Percentiles rank a stretch among this genome's conserved stretches.
These are phyloP conservation scores for Talaromyces sp. DNA, from an alignment of 2,329 filamentous ascomycete genomes.

Conservation along the genomic window DNA sequence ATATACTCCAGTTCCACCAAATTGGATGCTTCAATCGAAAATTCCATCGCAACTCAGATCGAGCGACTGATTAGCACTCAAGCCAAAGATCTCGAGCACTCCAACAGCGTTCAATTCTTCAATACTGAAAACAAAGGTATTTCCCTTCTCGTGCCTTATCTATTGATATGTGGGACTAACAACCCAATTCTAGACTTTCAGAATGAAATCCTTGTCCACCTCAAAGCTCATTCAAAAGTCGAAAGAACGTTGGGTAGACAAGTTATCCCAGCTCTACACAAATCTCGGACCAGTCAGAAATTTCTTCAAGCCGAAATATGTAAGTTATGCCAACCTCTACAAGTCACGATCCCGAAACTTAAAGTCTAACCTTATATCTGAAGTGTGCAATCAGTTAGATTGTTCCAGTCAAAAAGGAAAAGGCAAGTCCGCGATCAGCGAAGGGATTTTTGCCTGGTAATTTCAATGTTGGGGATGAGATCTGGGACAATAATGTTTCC, in stretches of 20 bases:
- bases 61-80: constrained; percentile 3
- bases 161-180: not conserved
- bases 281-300: constrained; percentile 4
- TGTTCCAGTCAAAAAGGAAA: not conserved
- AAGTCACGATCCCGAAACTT: not conserved
- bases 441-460: constrained; percentile 5
- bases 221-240: constrained; percentile 13
- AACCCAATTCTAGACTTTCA: constrained; percentile 1
- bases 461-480: not conserved
- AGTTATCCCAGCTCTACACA: constrained; percentile 10
- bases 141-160: not conserved
- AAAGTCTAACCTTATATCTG: not conserved
- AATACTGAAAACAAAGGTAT: constrained; percentile 4
- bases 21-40: not conserved
- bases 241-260: constrained; percentile 11
- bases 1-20: constrained; percentile 15
- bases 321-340: not conserved
- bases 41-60: constrained; percentile 1
- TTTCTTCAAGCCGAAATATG: constrained; percentile 11
- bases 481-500: not conserved
- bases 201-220: constrained; percentile 6
- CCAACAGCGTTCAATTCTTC: not conserved
- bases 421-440: too few species aligned
- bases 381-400: constrained; percentile 9
- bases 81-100: constrained; percentile 3